Conservation (phyloP, 176 grass and related monocot genomes). For the Alopecurus myosuroides region DNA sequence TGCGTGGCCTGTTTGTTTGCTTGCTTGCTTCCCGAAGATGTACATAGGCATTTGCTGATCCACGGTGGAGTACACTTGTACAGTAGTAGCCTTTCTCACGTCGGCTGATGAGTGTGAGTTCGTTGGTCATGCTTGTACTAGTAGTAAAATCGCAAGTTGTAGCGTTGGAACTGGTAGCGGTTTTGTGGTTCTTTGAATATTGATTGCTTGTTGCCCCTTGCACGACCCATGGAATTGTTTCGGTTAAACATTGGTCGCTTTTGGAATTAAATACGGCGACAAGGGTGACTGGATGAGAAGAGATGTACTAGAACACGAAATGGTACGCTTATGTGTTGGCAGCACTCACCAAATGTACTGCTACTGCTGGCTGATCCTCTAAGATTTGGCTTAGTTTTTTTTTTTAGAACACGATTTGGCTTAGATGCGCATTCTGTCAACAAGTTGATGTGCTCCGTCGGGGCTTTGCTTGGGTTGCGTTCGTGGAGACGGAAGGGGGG, state of each 20-base stretch:
- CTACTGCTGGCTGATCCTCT: neutral
- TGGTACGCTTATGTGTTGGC: neutral
- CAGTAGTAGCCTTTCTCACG: conserved; percentile 23
- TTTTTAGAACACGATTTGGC: conserved; percentile 20
- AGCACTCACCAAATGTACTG: neutral
- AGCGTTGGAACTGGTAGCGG: neutral
- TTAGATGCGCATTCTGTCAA: conserved; percentile 6
- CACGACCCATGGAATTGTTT: neutral
- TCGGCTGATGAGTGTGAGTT: neutral
- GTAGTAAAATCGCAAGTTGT: conserved; percentile 24
- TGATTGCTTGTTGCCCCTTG: neutral
- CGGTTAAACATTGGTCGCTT: conserved; percentile 6
- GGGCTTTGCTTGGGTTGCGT: conserved; percentile 6
- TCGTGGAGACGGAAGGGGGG: conserved; percentile 20
- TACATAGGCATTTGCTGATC: neutral
- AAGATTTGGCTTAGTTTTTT: conserved; percentile 11
- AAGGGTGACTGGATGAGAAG: neutral
- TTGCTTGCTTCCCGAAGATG: neutral
- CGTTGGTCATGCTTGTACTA: neutral
- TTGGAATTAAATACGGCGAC: neutral
- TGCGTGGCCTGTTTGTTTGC: neutral
- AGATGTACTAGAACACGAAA: conserved; percentile 36
- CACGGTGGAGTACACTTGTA: conserved; percentile 5
- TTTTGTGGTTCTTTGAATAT: conserved; percentile 14
- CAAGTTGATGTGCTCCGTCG: neutral